Percentiles rank a stretch among this genome's conserved stretches.
Conservation (phyloP, 2,329 filamentous ascomycete species). For the Exophiala lecanii-corni region DNA sequence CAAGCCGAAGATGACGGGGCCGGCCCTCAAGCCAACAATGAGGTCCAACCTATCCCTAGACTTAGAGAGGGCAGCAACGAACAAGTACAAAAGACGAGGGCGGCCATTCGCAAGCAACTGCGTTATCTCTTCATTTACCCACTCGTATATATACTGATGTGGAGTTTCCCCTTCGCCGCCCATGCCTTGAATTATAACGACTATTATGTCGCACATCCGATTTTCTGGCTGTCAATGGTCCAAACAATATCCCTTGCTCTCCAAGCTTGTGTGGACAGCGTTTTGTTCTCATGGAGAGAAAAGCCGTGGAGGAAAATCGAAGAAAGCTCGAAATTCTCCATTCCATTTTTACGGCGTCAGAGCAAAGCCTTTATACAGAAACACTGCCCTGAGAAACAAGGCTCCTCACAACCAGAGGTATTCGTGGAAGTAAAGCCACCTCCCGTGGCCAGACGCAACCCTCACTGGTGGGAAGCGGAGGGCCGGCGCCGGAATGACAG, state of each 20-base stretch:
- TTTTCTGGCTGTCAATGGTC: constrained; percentile 54
- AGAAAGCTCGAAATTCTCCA: constrained; percentile 12
- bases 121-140: constrained; percentile 73
- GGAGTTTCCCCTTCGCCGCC: constrained; percentile 65
- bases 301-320: constrained; percentile 55
- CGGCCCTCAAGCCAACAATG: neutral
- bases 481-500: constrained; percentile 24
- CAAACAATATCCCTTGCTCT: constrained; percentile 56
- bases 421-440: neutral
- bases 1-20: neutral
- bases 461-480: constrained; percentile 26
- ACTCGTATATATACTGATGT: constrained; percentile 65
- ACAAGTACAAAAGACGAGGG: constrained; percentile 39
- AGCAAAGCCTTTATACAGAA: constrained; percentile 8
- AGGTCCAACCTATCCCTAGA: neutral
- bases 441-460: constrained; percentile 1
- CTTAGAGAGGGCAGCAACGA: constrained; percentile 6
- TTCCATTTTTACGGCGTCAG: constrained; percentile 2
- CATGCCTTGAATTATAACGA: constrained; percentile 59
- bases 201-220: constrained; percentile 45
- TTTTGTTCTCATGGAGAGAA: constrained; percentile 65
- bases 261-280: constrained; percentile 64
- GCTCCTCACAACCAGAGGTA: neutral
- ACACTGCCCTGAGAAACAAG: neutral
- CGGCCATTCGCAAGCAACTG: constrained; percentile 62